Conservation (phyloP, 306 rosid species). For the Ochetophila trinervis region DNA sequence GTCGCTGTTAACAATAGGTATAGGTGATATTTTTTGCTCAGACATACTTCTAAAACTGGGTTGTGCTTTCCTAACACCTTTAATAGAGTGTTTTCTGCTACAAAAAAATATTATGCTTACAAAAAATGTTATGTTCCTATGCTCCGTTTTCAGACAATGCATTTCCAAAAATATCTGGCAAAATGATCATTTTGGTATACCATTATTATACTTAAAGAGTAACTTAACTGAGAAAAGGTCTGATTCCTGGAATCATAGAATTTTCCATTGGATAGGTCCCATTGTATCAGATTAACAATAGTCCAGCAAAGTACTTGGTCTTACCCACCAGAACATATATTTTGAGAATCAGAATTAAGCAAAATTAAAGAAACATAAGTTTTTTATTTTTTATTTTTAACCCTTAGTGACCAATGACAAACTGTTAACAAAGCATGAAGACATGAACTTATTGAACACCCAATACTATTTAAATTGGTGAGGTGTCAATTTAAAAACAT, state of each 20-base stretch:
- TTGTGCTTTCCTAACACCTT: not conserved
- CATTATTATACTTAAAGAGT: no score
- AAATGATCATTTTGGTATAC: no score
- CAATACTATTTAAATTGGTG: not conserved
- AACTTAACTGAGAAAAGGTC: no score
- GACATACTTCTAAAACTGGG: not conserved
- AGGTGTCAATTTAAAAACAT: not conserved
- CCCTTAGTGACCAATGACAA: not conserved
- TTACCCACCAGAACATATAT: not conserved
- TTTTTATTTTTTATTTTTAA: no score
- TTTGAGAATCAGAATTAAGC: not conserved
- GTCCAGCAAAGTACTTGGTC: no score
- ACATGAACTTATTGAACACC: not conserved
- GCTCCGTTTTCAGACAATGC: no score
- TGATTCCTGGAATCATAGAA: no score
- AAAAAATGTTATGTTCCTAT: not conserved
- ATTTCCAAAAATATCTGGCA: no score
- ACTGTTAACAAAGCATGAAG: not conserved
- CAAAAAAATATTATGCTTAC: not conserved
- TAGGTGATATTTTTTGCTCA: not conserved
- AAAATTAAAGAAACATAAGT: not conserved
- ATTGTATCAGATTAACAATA: no score
- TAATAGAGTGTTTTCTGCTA: not conserved
- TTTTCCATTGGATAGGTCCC: no score
- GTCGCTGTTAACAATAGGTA: not conserved